Evolutionary conservation across 2,329 filamentous ascomycete species (phyloP).

Genomic region (Apiospora arundinis): DNA sequence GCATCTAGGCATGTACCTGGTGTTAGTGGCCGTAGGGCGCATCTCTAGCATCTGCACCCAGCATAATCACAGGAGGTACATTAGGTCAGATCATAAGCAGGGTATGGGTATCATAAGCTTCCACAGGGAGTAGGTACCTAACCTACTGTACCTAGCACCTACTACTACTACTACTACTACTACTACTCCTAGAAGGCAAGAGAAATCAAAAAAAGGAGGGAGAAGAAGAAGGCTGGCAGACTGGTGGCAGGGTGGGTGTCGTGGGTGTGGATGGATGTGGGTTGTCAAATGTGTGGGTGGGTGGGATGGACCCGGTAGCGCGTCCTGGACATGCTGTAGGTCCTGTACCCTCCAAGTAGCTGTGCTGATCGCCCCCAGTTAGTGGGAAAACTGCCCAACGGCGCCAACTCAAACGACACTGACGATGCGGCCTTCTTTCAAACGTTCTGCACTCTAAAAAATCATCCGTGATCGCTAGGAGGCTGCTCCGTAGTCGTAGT

Average conservation of each 20-base stretch:
- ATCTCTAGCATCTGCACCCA: too few relatives aligned
- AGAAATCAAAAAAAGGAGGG: neutral
- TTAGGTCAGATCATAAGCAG: too few relatives aligned
- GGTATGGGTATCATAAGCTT: too few relatives aligned
- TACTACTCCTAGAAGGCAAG: neutral
- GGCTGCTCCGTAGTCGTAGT: too few relatives aligned
- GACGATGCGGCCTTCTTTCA: slow-evolving; percentile 11
- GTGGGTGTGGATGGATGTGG: neutral
- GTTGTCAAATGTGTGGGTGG: neutral
- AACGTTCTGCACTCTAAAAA: slow-evolving; percentile 12
- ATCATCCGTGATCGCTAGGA: too few relatives aligned
- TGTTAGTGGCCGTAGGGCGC: neutral
- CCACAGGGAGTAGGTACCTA: too few relatives aligned
- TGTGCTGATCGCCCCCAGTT: neutral
- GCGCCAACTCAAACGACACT: slow-evolving; percentile 17
- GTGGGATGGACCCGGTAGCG: slow-evolving; percentile 10
- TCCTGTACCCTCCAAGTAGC: neutral
- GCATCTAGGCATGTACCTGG: neutral
- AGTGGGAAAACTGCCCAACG: slow-evolving; percentile 15
- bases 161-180: too few relatives aligned
- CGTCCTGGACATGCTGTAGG: neutral
- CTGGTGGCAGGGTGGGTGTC: too few relatives aligned
- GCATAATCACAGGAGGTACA: too few relatives aligned
- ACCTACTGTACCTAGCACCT: neutral
- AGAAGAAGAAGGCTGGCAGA: neutral